Base-by-base conservation (phyloP, 495 filamentous ascomycete species). In the Neurospora sp. region DNA sequence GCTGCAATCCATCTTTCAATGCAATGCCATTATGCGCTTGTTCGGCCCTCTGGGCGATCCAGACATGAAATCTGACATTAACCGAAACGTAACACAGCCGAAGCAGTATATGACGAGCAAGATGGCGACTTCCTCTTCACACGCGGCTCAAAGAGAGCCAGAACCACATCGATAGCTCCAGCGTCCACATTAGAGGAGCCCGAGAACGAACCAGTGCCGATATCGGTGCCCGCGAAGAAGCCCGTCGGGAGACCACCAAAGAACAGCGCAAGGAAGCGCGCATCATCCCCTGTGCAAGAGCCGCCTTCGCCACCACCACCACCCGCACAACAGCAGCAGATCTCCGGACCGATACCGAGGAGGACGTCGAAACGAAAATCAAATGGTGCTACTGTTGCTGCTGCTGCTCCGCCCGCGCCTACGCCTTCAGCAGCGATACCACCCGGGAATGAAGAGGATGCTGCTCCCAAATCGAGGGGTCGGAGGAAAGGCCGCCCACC, bases 41-140 rank as follows among this genome's bases (percentile, higher is more conserved):
- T 73, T 72, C 76, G 80, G 75, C 80, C 39, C 12, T 41, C 48
- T 18, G 59, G 72, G 62, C 42, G 39, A 11, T 48, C 69, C 39
- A 74, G 66, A 59, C 73, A 72, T 59, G 70, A 71, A 76, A 40
- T 70, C 59, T 41, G 66, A 72, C 9, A 69, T 44, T 31, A 71
- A 81, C 1, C 18, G 27, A 38, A 54, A 70, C 39, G 48, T 59
- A 11, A 54, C 69, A 74, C 71, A 84, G 83, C 82, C 69, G 42
- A 78, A 23, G 76, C 79, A 79, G 86, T 84, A 75, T 91, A 90
- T 77, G 88, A 91, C 78, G 88, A 91, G 79, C 84, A 89, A 72
- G 89, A 90, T 84, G 88, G 89, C 72, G 89, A 88, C 69, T 91
- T 91, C 79, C 79, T 86, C 48, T 91, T 91, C 76, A 86, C 86